These are phyloP conservation scores for Cyclotella sp. DNA, from an alignment of 108 stramenopile species.

Conservation along the genomic window DNA sequence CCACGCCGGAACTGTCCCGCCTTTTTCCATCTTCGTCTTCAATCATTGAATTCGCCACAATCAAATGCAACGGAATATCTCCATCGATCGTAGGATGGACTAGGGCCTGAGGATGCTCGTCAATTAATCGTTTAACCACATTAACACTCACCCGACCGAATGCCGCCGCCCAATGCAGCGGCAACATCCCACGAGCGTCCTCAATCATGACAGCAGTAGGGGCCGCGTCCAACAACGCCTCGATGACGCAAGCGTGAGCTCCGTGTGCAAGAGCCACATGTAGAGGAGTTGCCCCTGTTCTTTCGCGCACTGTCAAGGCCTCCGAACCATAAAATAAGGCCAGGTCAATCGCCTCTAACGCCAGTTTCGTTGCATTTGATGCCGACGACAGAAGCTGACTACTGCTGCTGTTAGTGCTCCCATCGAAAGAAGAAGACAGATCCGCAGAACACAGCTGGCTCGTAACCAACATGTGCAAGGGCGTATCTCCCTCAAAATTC, in stretches of 20 bases:
- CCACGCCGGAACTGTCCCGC: slow-evolving; percentile 21
- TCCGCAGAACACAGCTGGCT: slow-evolving; percentile 48
- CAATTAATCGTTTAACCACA: slow-evolving; percentile 49
- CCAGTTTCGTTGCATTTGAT: slow-evolving; percentile 14
- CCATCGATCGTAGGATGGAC: slow-evolving; percentile 44
- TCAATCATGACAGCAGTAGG: slow-evolving; percentile 40
- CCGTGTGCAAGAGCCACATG: slow-evolving; percentile 61
- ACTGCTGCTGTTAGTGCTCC: slow-evolving; percentile 2
- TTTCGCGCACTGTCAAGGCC: slow-evolving; percentile 30
- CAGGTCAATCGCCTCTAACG: slow-evolving; percentile 21
- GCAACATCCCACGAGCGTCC: slow-evolving; percentile 61
- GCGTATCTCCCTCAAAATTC: slow-evolving; percentile 67
- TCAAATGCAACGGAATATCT: slow-evolving; percentile 73
- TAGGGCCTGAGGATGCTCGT: slow-evolving; percentile 46
- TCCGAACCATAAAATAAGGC: slow-evolving; percentile 17
- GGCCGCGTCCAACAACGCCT: slow-evolving; percentile 45
- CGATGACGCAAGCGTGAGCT: slow-evolving; percentile 54
- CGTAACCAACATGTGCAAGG: slow-evolving; percentile 59
- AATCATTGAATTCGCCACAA: slow-evolving; percentile 46
- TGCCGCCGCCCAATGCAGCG: slow-evolving; percentile 68
- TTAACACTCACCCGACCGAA: slow-evolving; percentile 30
- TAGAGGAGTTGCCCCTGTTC: slow-evolving; percentile 51
- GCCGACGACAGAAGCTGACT: slow-evolving; percentile 14
- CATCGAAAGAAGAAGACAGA: neutral
- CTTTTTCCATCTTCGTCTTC: slow-evolving; percentile 22